A percentile compares a stretch with the other conserved stretches of the same genome.
Conservation (phyloP, 345 rosid species). For the Boechera divaricarpa region DNA sequence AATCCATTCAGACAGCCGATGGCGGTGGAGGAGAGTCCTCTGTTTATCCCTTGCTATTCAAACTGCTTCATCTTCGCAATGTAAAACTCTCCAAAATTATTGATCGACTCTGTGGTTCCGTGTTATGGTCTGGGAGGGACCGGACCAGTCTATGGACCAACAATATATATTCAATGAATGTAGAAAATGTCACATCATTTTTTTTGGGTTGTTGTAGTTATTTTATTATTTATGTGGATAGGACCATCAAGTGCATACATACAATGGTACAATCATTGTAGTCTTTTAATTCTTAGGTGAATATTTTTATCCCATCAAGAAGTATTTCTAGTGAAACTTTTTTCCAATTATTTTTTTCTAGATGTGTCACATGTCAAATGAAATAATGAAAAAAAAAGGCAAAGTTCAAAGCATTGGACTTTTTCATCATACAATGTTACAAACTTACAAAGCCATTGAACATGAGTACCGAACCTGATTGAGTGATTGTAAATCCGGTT, state of each 20-base stretch:
- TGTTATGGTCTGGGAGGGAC: constrained; percentile 7
- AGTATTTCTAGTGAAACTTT: neutral
- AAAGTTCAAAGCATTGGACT: neutral
- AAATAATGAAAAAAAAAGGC: neutral
- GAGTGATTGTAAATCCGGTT: neutral
- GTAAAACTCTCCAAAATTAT: constrained; percentile 28
- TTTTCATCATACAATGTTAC: neutral
- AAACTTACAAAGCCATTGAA: neutral
- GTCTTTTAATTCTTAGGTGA: constrained; percentile 22
- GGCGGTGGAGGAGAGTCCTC: constrained; percentile 70
- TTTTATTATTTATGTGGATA: constrained; percentile 27
- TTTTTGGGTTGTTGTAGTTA: constrained; percentile 33
- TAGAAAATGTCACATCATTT: constrained; percentile 28
- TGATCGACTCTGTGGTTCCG: neutral
- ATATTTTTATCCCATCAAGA: neutral
- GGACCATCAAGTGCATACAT: constrained; percentile 31
- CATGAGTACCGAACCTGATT: neutral
- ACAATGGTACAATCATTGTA: constrained; percentile 19
- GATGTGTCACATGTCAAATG: neutral
- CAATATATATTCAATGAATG: constrained; percentile 8
- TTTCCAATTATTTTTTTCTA: neutral
- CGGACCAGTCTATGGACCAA: neutral
- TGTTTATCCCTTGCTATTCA: constrained; percentile 87
- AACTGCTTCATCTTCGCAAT: constrained; percentile 88
- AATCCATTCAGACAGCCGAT: constrained; percentile 98